phyloP scores from a whole-genome alignment of 768 basidiomycete species.

The Leccinum truebloodii region DNA sequence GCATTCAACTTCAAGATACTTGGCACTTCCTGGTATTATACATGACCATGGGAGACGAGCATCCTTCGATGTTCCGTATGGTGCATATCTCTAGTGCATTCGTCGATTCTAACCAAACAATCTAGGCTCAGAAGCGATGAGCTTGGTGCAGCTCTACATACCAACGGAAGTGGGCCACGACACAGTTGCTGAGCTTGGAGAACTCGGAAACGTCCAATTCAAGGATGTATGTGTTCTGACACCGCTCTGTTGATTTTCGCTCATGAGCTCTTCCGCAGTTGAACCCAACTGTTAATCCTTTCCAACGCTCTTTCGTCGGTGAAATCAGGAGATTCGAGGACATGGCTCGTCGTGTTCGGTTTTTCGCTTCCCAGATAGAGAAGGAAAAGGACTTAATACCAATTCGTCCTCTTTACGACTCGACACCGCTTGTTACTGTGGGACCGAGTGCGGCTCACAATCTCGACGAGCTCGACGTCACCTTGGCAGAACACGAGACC shows the following conservation, averaged over 20 bases:
- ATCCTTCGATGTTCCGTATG: slow-evolving; percentile 81
- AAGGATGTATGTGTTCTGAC: slow-evolving; percentile 74
- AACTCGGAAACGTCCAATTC: slow-evolving; percentile 94
- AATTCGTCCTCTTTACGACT: slow-evolving; percentile 84
- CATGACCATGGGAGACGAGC: slow-evolving; percentile 67
- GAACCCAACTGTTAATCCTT: slow-evolving; percentile 93
- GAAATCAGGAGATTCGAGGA: slow-evolving; percentile 96
- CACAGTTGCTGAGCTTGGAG: slow-evolving; percentile 92
- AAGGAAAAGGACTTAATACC: slow-evolving; percentile 83
- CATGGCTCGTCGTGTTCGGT: slow-evolving; percentile 91
- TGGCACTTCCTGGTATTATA: slow-evolving; percentile 1
- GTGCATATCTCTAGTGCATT: not conserved
- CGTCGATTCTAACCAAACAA: slow-evolving; percentile 7
- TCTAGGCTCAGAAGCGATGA: slow-evolving; percentile 95
- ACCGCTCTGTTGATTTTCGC: not conserved
- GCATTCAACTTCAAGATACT: not conserved
- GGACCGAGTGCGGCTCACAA: slow-evolving; percentile 93
- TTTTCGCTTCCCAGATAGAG: slow-evolving; percentile 83
- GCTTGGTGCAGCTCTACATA: slow-evolving; percentile 94
- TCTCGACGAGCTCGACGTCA: slow-evolving; percentile 90
- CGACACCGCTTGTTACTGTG: slow-evolving; percentile 81
- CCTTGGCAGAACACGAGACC: slow-evolving; percentile 82
- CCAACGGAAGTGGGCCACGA: slow-evolving; percentile 98
- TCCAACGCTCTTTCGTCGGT: slow-evolving; percentile 97
- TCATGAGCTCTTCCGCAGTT: slow-evolving; percentile 50